Percentiles rank a stretch among this genome's conserved stretches.
phyloP scores from a whole-genome alignment of 805 yeast species.

The Candida taoyuanica region DNA sequence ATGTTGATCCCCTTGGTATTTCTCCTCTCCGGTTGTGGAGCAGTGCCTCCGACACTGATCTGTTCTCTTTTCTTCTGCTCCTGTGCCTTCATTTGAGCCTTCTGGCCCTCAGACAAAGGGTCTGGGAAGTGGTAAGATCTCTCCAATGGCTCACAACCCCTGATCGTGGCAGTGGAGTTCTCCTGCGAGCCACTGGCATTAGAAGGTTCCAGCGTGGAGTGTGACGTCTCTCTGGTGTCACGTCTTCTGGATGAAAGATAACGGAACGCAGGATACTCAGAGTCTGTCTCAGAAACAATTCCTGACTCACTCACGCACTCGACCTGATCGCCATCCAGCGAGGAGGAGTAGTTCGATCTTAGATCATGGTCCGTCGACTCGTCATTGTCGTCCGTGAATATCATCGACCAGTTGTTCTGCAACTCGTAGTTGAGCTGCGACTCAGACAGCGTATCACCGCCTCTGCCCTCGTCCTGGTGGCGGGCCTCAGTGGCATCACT shows the following conservation, averaged over 20 bases:
- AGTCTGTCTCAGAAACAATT: constrained; percentile 20
- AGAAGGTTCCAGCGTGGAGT: constrained; percentile 5
- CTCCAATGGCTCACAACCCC: background rate
- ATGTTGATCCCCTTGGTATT: background rate
- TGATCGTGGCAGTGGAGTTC: constrained; percentile 7
- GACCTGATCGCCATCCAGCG: constrained; percentile 7
- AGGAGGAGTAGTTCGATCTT: constrained; percentile 22
- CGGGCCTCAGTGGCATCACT: background rate
- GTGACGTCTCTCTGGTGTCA: background rate
- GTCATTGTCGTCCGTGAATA: constrained; percentile 27
- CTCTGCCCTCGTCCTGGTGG: constrained; percentile 4
- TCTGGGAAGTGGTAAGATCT: constrained; percentile 6
- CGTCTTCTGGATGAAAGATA: constrained; percentile 2
- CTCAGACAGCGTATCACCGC: constrained; percentile 9
- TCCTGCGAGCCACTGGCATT: constrained; percentile 6
- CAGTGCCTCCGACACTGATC: background rate
- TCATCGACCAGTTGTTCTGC: constrained; percentile 27
- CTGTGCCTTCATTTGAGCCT: background rate
- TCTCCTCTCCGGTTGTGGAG: background rate
- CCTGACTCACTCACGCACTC: constrained; percentile 9
- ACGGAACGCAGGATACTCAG: constrained; percentile 14
- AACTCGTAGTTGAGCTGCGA: constrained; percentile 19
- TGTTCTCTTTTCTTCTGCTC: background rate
- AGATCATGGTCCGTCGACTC: constrained; percentile 26
- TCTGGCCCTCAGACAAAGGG: constrained; percentile 6